phyloP scores from a whole-genome alignment of 441 rosid genomes.

The Mallotus repandus region DNA sequence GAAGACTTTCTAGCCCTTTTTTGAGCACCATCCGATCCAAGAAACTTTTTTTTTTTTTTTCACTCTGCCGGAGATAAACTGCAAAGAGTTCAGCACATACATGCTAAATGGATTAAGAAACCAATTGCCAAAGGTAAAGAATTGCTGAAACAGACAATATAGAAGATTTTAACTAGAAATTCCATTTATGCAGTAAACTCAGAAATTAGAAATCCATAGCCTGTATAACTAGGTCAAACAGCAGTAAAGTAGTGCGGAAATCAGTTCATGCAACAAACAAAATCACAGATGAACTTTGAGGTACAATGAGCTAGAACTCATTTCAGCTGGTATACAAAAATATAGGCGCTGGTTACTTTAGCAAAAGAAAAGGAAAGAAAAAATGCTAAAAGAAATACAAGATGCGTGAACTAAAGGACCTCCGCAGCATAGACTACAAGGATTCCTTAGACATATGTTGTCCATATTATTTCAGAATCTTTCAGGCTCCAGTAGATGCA shows the following conservation, averaged over 20 bases:
- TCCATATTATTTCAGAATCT: background rate
- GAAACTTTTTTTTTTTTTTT: slow-evolving; percentile 5
- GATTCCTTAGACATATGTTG: background rate
- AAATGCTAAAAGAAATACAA: no score
- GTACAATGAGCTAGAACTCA: background rate
- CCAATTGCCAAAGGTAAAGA: slow-evolving; percentile 3
- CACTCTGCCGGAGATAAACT: slow-evolving; percentile 24
- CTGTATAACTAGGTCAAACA: background rate
- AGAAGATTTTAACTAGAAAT: background rate
- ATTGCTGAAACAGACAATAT: slow-evolving; percentile 2
- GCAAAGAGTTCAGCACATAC: slow-evolving; percentile 25
- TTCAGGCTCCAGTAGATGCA: no score
- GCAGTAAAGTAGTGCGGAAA: background rate
- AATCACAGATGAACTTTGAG: background rate
- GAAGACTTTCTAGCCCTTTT: slow-evolving; percentile 40
- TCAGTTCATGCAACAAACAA: background rate
- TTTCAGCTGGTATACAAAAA: background rate
- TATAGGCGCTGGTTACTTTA: no score
- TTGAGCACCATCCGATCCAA: slow-evolving; percentile 47
- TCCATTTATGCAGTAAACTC: background rate
- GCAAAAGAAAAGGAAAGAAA: no score
- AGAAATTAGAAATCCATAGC: background rate
- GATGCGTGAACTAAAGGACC: background rate
- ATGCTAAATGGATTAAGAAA: slow-evolving; percentile 8
- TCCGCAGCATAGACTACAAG: background rate